Evolutionary conservation across 1,139 yeast species (phyloP), one percentile per base, ranked within the genome.

Genomic region (Zygosaccharomyces pseudobailii): DNA sequence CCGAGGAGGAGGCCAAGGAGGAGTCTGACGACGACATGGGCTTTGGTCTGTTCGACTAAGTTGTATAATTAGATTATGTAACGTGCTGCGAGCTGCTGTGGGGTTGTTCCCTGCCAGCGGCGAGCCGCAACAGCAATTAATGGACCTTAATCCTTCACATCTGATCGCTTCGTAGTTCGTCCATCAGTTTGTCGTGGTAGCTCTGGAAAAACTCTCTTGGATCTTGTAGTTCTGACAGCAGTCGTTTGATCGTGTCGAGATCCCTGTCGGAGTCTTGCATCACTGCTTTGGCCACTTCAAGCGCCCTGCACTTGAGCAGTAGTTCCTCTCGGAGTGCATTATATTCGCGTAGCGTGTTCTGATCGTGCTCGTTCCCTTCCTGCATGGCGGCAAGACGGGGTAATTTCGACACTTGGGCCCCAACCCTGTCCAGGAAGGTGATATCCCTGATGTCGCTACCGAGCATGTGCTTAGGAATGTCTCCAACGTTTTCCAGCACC

Each of bases 11-110:
- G 62, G 82, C 71, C 36, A 77, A 73, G 62, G 79, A 73, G 67
- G 74, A 69, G 69, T 71, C 75, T 61, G 89, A 82, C 70, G 83
- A 78, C 68, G 90, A 84, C 75, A 84, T 84, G 90, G 92, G 90
- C 63, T 81, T 84, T 84, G 92, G 92, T 78, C 80, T 85, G 74
- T 85, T 85, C 81, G 94, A 84, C 76, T 85, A 84, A 75, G 64
- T 30, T 35, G 32, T 33, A 31, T 36, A 39, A 42, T 28, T 40
- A 43, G 33, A 37, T 38, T 24, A 24, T 24, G 27, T 24, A 24
- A 24, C 27, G 9, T 24, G 27, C 27, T 1, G 27, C 27, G 27
- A 8, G 17, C 17, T 13, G 17, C 17, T 13, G 17, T 13, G 17
- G 17, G 17, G 17, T 13, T 13, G 17, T 2, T 13, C 17, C 17